phyloP scores from a whole-genome alignment of 2,329 filamentous ascomycete species.

The Aspergillus quadrilineatus region DNA sequence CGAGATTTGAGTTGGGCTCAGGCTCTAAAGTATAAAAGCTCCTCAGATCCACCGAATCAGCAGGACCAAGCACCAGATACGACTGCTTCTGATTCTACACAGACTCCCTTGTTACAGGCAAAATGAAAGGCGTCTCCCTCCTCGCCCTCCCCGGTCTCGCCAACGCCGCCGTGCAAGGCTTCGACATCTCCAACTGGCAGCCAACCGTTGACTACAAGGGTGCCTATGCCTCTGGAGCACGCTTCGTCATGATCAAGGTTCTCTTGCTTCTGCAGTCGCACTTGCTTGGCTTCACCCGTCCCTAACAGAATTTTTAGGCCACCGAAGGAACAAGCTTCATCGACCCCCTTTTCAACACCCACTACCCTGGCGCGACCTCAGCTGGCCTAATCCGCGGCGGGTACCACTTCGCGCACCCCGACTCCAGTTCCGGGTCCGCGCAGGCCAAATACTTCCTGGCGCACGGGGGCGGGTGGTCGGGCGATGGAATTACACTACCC shows the following conservation, averaged over 20 bases:
- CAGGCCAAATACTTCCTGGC: conserved; percentile 54
- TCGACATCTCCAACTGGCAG: conserved; percentile 36
- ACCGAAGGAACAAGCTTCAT: conserved; percentile 52
- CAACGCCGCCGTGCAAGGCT: conserved; percentile 30
- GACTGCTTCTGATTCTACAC: too few species aligned
- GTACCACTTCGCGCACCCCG: conserved; percentile 56
- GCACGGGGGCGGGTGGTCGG: conserved; percentile 55
- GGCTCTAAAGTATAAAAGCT: neutral
- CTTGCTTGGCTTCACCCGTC: too few species aligned
- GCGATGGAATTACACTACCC: conserved; percentile 55
- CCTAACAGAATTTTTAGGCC: conserved; percentile 35
- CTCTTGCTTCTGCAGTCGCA: too few species aligned
- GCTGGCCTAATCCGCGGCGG: conserved; percentile 55
- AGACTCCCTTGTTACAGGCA: neutral
- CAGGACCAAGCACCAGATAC: too few species aligned
- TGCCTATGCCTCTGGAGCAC: conserved; percentile 30
- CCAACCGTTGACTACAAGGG: conserved; percentile 27
- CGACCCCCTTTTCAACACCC: conserved; percentile 47
- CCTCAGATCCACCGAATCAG: neutral
- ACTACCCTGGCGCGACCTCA: conserved; percentile 52
- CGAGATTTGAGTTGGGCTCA: too few species aligned
- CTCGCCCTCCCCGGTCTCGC: conserved; percentile 20
- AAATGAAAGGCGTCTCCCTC: conserved; percentile 24
- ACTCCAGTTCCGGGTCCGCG: conserved; percentile 42
- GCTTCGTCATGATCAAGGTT: conserved; percentile 38